Evolutionary conservation across 345 rosid genomes (phyloP).

Genomic region (Eucalyptus tenuipes): DNA sequence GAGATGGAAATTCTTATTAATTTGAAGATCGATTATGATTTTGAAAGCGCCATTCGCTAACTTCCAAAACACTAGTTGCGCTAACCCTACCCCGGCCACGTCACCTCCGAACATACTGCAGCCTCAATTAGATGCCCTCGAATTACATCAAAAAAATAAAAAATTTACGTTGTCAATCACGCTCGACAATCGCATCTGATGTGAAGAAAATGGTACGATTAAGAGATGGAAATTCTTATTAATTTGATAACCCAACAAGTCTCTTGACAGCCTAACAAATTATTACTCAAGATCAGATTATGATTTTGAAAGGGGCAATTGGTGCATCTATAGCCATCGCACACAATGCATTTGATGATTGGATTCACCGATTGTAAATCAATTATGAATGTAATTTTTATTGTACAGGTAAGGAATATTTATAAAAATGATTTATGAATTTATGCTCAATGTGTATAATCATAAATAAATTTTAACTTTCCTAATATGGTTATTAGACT

Average conservation of each 20-base stretch:
- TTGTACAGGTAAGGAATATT: neutral
- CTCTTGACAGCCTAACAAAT: neutral
- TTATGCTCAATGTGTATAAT: accelerated
- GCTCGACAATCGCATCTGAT: neutral
- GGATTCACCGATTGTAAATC: no score
- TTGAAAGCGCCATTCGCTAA: no score
- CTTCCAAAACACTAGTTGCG: neutral
- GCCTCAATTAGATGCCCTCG: neutral
- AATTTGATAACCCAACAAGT: neutral
- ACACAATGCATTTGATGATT: no score
- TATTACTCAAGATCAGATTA: accelerated
- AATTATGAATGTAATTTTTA: neutral
- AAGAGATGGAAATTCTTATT: neutral
- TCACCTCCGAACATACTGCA: neutral
- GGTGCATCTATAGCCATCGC: neutral
- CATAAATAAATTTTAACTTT: neutral
- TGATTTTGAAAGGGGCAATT: neutral
- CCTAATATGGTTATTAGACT: accelerated
- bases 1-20: neutral
- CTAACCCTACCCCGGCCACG: neutral
- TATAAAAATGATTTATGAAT: neutral
- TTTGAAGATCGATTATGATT: no score
- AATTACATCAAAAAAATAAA: neutral
- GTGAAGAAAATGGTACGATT: neutral
- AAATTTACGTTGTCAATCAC: neutral